phyloP scores from a whole-genome alignment of 2,329 filamentous ascomycete genomes.

The Fusarium sp. region DNA sequence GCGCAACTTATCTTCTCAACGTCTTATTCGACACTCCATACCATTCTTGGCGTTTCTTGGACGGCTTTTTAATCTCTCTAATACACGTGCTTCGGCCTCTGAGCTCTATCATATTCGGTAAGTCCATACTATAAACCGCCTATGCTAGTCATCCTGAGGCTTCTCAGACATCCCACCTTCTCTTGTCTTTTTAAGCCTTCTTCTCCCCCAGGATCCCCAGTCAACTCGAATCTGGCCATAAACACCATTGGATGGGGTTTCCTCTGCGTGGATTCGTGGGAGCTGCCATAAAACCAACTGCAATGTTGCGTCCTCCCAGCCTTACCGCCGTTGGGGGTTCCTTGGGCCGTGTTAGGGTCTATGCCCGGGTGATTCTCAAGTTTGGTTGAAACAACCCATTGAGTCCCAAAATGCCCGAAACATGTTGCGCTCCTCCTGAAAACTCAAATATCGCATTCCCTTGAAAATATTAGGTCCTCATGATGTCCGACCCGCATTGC shows the following conservation, averaged over 20 bases:
- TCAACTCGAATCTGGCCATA: background rate
- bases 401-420: conserved; percentile 28
- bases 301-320: conserved; percentile 11
- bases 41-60: conserved; percentile 7
- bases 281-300: conserved; percentile 11
- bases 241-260: conserved; percentile 14
- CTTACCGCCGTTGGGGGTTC: conserved; percentile 9
- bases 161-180: conserved; percentile 9
- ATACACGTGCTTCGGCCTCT: conserved; percentile 4
- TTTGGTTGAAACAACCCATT: conserved; percentile 27
- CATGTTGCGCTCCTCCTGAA: conserved; percentile 16
- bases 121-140: conserved; percentile 16
- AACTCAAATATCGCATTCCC: conserved; percentile 4
- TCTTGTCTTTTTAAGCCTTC: conserved; percentile 7
- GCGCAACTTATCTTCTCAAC: conserved; percentile 13
- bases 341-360: conserved; percentile 26
- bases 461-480: background rate
- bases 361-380: conserved; percentile 22
- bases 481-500: background rate
- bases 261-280: conserved; percentile 2
- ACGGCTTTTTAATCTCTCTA: conserved; percentile 17
- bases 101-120: conserved; percentile 15
- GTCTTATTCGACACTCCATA: conserved; percentile 15
- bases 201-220: conserved; percentile 1
- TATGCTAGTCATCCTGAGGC: conserved; percentile 9